These are phyloP conservation scores for Herpetomonas tarakana DNA, from an alignment of 208 protist species.

Conservation along the genomic window DNA sequence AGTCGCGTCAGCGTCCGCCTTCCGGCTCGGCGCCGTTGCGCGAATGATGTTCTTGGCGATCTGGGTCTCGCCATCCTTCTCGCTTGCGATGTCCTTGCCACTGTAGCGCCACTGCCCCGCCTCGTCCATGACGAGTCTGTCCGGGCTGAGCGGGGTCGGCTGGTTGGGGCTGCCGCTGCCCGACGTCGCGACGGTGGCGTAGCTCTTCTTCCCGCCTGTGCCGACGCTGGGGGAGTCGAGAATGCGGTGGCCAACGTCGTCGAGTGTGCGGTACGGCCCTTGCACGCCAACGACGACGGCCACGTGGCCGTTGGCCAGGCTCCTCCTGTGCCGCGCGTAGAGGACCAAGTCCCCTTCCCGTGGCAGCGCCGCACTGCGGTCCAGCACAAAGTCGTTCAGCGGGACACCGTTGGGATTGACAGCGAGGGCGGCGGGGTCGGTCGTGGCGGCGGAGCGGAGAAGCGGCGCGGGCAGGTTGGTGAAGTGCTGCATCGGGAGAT, in stretches of 20 bases:
- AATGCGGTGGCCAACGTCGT: constrained; percentile 19
- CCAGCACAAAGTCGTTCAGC: constrained; percentile 12
- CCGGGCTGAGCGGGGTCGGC: constrained; percentile 6
- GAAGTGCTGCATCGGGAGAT: constrained; percentile 24
- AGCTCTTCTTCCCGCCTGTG: constrained; percentile 19
- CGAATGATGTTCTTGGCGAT: background rate
- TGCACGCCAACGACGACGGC: constrained; percentile 59
- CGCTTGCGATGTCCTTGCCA: background rate
- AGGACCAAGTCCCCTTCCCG: constrained; percentile 34
- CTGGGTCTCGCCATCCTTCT: background rate
- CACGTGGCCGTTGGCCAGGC: constrained; percentile 44
- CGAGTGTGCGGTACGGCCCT: constrained; percentile 27
- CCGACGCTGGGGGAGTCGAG: constrained; percentile 10
- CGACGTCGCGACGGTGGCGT: background rate
- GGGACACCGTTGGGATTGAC: constrained; percentile 30
- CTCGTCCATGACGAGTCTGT: background rate
- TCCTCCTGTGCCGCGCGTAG: constrained; percentile 25
- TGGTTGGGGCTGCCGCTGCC: constrained; percentile 10
- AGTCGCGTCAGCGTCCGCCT: no score
- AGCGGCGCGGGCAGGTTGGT: constrained; percentile 26
- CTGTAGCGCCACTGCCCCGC: background rate
- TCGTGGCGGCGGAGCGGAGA: background rate
- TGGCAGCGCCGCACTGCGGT: constrained; percentile 18
- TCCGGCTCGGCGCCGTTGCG: background rate
- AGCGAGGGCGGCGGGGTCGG: background rate